A percentile compares a stretch with the other conserved stretches of the same genome.
These are phyloP conservation scores for Ceratobasidium sp. DNA, from an alignment of 1,284 basidiomycete species.

Conservation along the genomic window DNA sequence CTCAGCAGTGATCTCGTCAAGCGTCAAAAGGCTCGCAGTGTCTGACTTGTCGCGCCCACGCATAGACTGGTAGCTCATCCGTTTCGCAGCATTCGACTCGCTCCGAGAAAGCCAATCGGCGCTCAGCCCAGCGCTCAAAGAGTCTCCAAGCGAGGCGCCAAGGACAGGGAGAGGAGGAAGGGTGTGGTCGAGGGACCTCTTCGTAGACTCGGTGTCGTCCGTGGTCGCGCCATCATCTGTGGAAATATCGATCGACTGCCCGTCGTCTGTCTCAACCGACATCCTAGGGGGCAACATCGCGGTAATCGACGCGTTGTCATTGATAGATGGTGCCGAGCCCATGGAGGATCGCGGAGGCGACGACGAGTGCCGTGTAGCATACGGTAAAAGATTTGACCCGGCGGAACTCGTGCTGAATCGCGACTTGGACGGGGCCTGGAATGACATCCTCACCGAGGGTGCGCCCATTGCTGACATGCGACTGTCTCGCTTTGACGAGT, in stretches of 20 bases:
- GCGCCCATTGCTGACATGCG: slow-evolving; percentile 26
- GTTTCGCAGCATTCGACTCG: slow-evolving; percentile 57
- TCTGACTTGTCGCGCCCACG: slow-evolving; percentile 86
- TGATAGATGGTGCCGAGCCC: slow-evolving; percentile 25
- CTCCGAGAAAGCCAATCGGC: slow-evolving; percentile 58
- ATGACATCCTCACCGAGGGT: slow-evolving; percentile 14
- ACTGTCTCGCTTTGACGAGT: slow-evolving; percentile 59
- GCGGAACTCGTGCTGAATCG: slow-evolving; percentile 76
- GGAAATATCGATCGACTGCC: slow-evolving; percentile 66
- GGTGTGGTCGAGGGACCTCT: slow-evolving; percentile 59
- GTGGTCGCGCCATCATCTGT: slow-evolving; percentile 57
- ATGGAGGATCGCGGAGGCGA: slow-evolving; percentile 30
- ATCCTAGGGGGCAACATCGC: slow-evolving; percentile 64
- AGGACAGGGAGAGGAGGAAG: slow-evolving; percentile 85
- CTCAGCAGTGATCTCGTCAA: slow-evolving; percentile 97
- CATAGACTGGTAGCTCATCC: slow-evolving; percentile 80
- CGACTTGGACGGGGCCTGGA: slow-evolving; percentile 55
- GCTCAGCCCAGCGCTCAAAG: slow-evolving; percentile 63
- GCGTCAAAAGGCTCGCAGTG: slow-evolving; percentile 90
- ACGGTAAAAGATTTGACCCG: slow-evolving; percentile 58
- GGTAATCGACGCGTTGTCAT: slow-evolving; percentile 21
- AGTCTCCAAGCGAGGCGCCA: slow-evolving; percentile 79
- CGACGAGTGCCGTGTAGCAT: slow-evolving; percentile 9
- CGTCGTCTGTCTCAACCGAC: slow-evolving; percentile 77
- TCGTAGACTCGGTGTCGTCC: slow-evolving; percentile 53